phyloP scores from a whole-genome alignment of 257 asterid species.

The Petunia secreta region DNA sequence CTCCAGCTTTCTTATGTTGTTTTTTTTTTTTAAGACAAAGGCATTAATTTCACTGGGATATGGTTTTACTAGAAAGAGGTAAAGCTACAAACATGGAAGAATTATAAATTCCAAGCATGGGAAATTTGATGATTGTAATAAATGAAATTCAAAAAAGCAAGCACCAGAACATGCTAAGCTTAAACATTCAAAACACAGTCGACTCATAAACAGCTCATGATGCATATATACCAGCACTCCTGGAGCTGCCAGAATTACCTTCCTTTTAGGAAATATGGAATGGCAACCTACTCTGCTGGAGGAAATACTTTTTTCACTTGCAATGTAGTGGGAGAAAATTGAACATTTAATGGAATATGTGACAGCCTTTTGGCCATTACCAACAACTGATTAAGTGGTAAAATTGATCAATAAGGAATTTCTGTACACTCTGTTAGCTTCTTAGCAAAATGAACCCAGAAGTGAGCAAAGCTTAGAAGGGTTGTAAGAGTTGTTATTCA shows the following conservation, averaged over 20 bases:
- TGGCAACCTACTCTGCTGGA: not conserved
- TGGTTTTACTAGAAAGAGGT: not conserved
- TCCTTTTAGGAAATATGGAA: not conserved
- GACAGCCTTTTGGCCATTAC: conserved; percentile 13
- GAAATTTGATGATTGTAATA: not conserved
- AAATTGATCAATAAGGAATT: not conserved
- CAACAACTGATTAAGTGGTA: not conserved
- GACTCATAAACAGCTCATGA: not conserved
- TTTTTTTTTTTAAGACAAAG: not conserved
- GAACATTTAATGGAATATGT: not conserved
- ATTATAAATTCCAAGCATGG: not conserved
- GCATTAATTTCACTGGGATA: not conserved
- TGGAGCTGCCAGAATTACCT: not conserved
- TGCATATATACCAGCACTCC: not conserved
- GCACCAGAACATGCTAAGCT: not conserved
- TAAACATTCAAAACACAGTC: not conserved
- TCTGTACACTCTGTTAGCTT: conserved; percentile 6
- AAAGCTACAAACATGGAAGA: conserved; percentile 3
- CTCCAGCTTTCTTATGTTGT: no score
- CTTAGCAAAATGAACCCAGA: conserved; percentile 10
- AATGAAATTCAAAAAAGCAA: not conserved
- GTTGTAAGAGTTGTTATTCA: conserved; percentile 11
- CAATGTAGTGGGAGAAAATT: not conserved
- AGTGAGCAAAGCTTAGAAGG: not conserved
- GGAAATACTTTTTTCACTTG: conserved; percentile 17